phyloP scores from a whole-genome alignment of 768 basidiomycete genomes.

The Pisolithus orientalis region DNA sequence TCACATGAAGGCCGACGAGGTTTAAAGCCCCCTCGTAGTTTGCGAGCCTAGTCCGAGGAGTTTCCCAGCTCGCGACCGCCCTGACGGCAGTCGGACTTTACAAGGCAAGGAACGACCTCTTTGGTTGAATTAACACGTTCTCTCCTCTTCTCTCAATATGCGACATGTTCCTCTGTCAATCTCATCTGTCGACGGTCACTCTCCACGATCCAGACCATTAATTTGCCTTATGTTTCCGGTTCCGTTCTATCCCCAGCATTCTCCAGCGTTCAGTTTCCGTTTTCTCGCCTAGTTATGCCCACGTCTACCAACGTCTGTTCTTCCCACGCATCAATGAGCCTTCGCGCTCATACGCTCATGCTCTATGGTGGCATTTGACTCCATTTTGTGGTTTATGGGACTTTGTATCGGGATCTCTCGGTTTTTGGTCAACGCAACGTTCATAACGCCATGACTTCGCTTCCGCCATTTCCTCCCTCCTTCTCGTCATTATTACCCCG shows the following conservation, averaged over 20 bases:
- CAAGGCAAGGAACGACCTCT: constrained; percentile 2
- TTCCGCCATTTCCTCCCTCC: constrained; percentile 2
- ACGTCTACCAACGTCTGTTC: constrained; percentile 1
- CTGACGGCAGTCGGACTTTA: constrained; percentile 23
- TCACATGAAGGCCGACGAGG: constrained; percentile 18
- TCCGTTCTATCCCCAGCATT: constrained; percentile 2
- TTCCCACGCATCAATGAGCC: no score
- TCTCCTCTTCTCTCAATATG: constrained; percentile 20
- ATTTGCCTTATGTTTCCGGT: constrained; percentile 1
- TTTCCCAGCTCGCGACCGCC: constrained; percentile 9
- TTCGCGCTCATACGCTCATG: constrained; percentile 12
- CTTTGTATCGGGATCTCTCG: no score
- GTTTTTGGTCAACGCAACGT: no score
- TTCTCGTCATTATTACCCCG: constrained; percentile 1
- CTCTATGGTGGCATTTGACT: neutral
- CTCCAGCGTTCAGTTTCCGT: constrained; percentile 8
- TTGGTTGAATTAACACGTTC: neutral
- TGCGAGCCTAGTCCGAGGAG: constrained; percentile 14
- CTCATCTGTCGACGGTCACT: constrained; percentile 16
- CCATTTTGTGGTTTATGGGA: no score
- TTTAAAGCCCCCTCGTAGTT: constrained; percentile 3
- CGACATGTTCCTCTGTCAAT: constrained; percentile 6
- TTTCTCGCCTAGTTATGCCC: constrained; percentile 15
- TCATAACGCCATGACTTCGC: constrained; percentile 3
- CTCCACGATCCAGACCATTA: constrained; percentile 19